Evolutionary conservation across 2,329 filamentous ascomycete genomes (phyloP).

Genomic region (Trichophyton schoenleinii): DNA sequence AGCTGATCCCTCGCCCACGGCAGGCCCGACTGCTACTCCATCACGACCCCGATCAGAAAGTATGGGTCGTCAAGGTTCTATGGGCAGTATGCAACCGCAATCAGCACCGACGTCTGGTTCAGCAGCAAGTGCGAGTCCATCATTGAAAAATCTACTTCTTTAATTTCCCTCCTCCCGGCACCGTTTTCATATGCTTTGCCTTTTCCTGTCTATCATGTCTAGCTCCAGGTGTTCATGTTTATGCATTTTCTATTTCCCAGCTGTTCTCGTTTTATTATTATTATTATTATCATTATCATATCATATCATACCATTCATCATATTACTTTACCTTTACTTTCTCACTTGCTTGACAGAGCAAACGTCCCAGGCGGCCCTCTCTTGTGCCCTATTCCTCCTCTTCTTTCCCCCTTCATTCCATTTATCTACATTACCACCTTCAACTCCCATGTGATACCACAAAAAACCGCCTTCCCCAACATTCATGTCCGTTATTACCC

Average conservation of each 20-base stretch:
- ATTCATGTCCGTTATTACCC: background rate
- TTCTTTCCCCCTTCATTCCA: background rate
- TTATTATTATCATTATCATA: background rate
- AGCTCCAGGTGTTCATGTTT: background rate
- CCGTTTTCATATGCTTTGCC: background rate
- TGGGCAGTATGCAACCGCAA: background rate
- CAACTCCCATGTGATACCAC: background rate
- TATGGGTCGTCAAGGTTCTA: constrained; percentile 6
- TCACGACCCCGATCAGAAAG: constrained; percentile 18
- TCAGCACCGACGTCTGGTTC: constrained; percentile 18
- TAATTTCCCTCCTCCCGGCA: constrained; percentile 25
- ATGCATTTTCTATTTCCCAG: background rate
- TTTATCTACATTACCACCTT: background rate
- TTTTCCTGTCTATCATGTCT: background rate
- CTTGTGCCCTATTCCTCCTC: constrained; percentile 13
- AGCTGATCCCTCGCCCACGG: constrained; percentile 1
- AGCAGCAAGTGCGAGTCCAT: constrained; percentile 67
- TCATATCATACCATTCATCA: background rate
- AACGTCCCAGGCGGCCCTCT: background rate
- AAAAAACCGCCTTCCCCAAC: background rate
- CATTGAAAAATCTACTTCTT: constrained; percentile 59
- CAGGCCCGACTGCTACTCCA: background rate
- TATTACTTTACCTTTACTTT: too few species aligned
- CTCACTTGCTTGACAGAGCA: background rate
- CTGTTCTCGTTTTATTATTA: too few species aligned